Evolutionary conservation across 108 stramenopile genomes (phyloP), one percentile per base, ranked within the genome.

Genomic region (Nitzschia inconspicua): DNA sequence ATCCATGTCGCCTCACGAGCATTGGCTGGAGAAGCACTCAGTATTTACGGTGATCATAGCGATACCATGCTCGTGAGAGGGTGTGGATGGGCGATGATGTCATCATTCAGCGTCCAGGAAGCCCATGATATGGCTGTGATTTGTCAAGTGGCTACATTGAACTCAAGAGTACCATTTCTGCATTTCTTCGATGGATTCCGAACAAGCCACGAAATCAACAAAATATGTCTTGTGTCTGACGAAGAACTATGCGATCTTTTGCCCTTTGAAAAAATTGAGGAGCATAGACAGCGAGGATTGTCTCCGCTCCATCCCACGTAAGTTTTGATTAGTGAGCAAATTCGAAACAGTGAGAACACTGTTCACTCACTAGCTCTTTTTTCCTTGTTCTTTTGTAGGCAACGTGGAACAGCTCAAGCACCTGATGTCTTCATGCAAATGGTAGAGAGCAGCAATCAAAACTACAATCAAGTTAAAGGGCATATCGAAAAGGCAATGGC

Each of bases 181-280:
- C 82, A 83, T 42, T 83, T 83, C 44, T 75, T 83, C 66, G 82
- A 83, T 70, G 82, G 82, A 28, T 83, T 79, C 61, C 73, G 82
- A 20, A 83, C 82, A 7, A 70, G 68, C 37, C 82, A 83, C 44
- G 82, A 83, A 62, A 64, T 83, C 40, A 83, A 83, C 46, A 76
- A 76, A 47, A 83, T 83, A 47, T 23, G 37, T 9, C 36, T 83
- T 10, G 57, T 79, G 4, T 63, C 60, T 29, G 82, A 83, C 47
- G 75, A 83, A 16, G 55, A 83, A 28, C 47, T 83, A 25, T 49
- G 44, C 28, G 56, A 73, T 40, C 37, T 83, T 36, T 72, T 83
- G 73, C 78, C 82, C 22, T 83, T 66, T 40, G 78, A 79, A 31
- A 76, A 79, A 48, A 56, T 79, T 14, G 82, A 83, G 39, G 82